Evolutionary conservation across 352 stramenopile species (phyloP), one percentile per base, ranked within the genome.

Genomic region (Phytophthora pini): DNA sequence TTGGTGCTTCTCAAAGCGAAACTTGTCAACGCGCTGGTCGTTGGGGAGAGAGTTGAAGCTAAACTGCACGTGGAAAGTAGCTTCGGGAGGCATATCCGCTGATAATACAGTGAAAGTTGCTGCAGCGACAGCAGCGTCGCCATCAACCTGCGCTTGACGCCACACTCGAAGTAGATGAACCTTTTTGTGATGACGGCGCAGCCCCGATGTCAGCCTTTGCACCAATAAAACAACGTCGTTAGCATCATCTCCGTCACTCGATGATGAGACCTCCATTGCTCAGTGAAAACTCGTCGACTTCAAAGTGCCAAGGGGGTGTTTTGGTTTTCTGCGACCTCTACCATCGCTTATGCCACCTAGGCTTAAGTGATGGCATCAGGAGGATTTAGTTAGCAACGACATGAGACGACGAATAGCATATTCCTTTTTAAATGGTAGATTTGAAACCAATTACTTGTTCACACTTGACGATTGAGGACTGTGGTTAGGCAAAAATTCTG

Each of bases 21-120:
- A 41, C 13, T 40, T 39, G 46, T 53, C 29, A 40, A 53, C 43
- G 17, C 46, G 41, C 17, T 53, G 27, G n/a, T 53, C 27, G 27
- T 53, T 53, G 27, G 29, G 41, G 2, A 54, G 27, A 39, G 47
- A 41, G 20, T 54, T 54, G 27, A 53, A 36, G 29, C 17, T 53
- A 17, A 43, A 53, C 0, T 29, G 29, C 10, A 5, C 27, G 22
- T 31, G 46, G 6, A 27, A 29, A 26, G 29, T 15, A 7, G 46
- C 24, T 53, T 53, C 6, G 17, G 46, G 46, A 5, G 12, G 17
- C 10, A 24, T 22, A 9, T 53, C 46, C 6, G 26, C 27, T 9
- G 46, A 27, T 22, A 53, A 53, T 10, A 24, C 6, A 13, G 27
- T 26, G 27, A 20, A 53, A 13, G 29, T 53, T 17, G 36, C 36